Evolutionary conservation across 768 basidiomycete species (phyloP).

Genomic region (Collybia mongolica): DNA sequence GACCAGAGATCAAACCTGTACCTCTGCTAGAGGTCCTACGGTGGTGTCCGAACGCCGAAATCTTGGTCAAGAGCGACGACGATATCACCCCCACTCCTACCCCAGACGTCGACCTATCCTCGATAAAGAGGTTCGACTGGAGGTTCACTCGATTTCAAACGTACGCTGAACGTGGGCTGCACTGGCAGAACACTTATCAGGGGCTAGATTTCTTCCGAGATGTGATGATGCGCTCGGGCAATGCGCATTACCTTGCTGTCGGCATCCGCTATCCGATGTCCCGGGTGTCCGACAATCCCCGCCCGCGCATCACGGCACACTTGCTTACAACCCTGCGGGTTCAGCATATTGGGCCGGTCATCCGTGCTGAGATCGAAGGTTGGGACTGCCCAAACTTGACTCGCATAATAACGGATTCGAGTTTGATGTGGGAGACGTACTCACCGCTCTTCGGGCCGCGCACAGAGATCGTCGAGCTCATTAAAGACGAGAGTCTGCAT

Average conservation of each 20-base stretch:
- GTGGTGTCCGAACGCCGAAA: constrained; percentile 9
- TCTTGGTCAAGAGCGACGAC: constrained; percentile 11
- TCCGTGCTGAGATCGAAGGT: constrained; percentile 7
- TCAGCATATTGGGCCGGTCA: constrained; percentile 3
- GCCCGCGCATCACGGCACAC: not conserved
- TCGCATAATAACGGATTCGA: constrained; percentile 11
- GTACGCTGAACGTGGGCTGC: not conserved
- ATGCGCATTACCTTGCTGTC: constrained; percentile 12
- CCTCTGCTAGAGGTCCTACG: constrained; percentile 5
- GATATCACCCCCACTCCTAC: constrained; percentile 7
- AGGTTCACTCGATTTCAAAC: not conserved
- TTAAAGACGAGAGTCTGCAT: constrained; percentile 5
- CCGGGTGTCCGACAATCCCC: not conserved
- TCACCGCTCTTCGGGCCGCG: constrained; percentile 10
- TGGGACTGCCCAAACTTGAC: constrained; percentile 14
- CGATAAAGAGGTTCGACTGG: constrained; percentile 12
- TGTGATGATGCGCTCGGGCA: not conserved
- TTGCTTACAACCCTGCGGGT: constrained; percentile 10
- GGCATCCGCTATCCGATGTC: constrained; percentile 7
- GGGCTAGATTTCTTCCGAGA: constrained; percentile 9
- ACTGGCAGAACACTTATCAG: not conserved
- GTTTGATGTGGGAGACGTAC: not conserved
- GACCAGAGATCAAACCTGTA: not conserved
- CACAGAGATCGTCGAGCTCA: constrained; percentile 9
- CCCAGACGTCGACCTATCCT: not conserved